Conservation (phyloP, 306 rosid species). For the Mimosa pudica region DNA sequence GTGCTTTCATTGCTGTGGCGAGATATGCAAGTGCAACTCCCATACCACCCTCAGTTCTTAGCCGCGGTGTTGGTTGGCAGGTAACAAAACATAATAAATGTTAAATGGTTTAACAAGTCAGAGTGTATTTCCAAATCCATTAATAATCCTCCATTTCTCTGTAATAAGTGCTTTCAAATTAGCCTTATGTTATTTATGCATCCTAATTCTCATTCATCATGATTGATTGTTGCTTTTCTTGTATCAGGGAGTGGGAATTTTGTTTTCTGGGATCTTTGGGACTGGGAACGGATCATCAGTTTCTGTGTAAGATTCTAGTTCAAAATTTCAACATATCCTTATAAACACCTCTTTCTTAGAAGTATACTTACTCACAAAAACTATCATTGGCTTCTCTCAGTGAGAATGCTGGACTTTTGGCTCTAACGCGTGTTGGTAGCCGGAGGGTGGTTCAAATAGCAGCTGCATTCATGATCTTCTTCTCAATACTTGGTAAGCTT, state of each 20-base stretch:
- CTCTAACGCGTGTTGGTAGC: constrained; percentile 95
- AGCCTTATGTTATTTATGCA: neutral
- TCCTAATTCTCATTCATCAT: constrained; percentile 1
- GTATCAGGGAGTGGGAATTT: constrained; percentile 83
- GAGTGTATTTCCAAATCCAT: neutral
- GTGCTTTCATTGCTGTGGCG: constrained; percentile 81
- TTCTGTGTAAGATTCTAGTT: constrained; percentile 71
- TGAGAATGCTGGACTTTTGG: constrained; percentile 92
- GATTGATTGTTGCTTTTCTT: constrained; percentile 15
- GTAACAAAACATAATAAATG: constrained; percentile 42
- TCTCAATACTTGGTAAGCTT: constrained; percentile 79
- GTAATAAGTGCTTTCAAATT: neutral
- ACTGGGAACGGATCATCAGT: constrained; percentile 93
- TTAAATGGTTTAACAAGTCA: neutral
- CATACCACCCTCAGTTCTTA: constrained; percentile 82
- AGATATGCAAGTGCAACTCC: constrained; percentile 97
- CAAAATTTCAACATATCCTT: constrained; percentile 12
- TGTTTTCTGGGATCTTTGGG: constrained; percentile 88
- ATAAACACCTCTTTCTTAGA: constrained; percentile 19
- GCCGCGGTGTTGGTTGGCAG: constrained; percentile 99
- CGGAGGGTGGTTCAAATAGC: constrained; percentile 96
- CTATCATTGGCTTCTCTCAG: constrained; percentile 39
- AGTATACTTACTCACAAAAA: neutral
- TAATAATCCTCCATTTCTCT: neutral
- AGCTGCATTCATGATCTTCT: constrained; percentile 94